A percentile compares a stretch with the other conserved stretches of the same genome.
Conservation (phyloP, 371 early-diverging fungal genomes). For the Actinomucor elegans region DNA sequence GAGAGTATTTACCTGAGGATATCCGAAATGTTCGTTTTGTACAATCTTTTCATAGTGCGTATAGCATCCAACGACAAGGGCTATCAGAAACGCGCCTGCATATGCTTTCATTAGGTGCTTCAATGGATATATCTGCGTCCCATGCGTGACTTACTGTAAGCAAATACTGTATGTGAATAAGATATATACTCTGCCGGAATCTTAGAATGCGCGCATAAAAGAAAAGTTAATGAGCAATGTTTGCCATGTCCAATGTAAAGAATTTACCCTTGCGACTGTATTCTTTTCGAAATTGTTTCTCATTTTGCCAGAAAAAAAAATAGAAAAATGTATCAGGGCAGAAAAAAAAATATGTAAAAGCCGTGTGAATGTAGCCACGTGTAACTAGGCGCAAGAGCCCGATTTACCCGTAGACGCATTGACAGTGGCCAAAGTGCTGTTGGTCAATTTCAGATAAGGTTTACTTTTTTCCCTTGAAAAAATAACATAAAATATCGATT, state of each 20-base stretch:
- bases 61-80: slow-evolving; percentile 65
- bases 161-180: slow-evolving; percentile 61
- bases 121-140: neutral
- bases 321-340: neutral
- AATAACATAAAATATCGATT: too few species aligned
- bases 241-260: neutral
- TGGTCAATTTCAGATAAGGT: too few species aligned
- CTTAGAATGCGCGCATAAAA: slow-evolving; percentile 22
- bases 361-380: too few species aligned
- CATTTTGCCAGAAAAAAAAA: neutral
- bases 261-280: neutral
- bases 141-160: slow-evolving; percentile 40
- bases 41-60: slow-evolving; percentile 79
- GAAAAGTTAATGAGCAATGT: neutral
- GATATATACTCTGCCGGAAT: slow-evolving; percentile 59
- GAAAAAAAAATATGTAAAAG: neutral
- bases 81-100: slow-evolving; percentile 73
- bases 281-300: neutral
- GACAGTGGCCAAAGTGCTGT: too few species aligned
- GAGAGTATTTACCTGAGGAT: slow-evolving; percentile 62
- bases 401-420: too few species aligned
- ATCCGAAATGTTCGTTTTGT: slow-evolving; percentile 72
- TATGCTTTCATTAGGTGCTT: slow-evolving; percentile 9
- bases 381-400: too few species aligned
- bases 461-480: too few species aligned